Conservation (phyloP, 805 yeast genomes). For the Teunomyces tritomae region DNA sequence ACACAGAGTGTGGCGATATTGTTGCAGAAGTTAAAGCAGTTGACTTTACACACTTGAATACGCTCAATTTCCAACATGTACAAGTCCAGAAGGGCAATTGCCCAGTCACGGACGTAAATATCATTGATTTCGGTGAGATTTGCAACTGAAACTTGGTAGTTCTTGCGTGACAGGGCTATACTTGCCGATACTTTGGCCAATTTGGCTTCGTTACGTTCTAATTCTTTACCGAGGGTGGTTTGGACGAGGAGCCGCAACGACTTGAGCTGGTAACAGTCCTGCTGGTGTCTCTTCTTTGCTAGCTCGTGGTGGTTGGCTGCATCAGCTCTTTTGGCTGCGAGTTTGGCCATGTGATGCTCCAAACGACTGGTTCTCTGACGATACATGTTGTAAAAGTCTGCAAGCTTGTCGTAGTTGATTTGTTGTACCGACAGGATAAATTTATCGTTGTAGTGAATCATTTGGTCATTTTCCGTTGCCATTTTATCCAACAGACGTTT, state of each 20-base stretch:
- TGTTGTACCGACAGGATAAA: slow-evolving; percentile 52
- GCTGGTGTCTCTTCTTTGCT: slow-evolving; percentile 49
- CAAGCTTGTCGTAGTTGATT: slow-evolving; percentile 47
- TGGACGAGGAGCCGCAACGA: slow-evolving; percentile 60
- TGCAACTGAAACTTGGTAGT: slow-evolving; percentile 55
- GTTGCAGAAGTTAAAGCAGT: slow-evolving; percentile 77
- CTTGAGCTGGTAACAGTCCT: slow-evolving; percentile 57
- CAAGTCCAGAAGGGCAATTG: slow-evolving; percentile 53
- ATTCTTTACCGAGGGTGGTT: slow-evolving; percentile 71
- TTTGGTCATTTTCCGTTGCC: slow-evolving; percentile 54
- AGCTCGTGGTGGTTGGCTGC: slow-evolving; percentile 34
- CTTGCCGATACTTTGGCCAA: slow-evolving; percentile 47
- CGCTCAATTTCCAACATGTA: slow-evolving; percentile 73
- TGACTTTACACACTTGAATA: slow-evolving; percentile 64
- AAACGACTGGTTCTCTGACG: slow-evolving; percentile 54
- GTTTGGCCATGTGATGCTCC: slow-evolving; percentile 54
- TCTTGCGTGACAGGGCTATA: slow-evolving; percentile 43
- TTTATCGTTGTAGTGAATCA: slow-evolving; percentile 55
- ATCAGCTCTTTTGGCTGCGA: slow-evolving; percentile 46
- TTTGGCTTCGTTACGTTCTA: slow-evolving; percentile 57
- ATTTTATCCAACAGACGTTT: slow-evolving; percentile 59
- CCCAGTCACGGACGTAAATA: slow-evolving; percentile 73
- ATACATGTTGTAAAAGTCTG: slow-evolving; percentile 49
- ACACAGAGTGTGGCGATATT: slow-evolving; percentile 74
- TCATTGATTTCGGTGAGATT: slow-evolving; percentile 57